Base-by-base conservation (phyloP, 2,329 filamentous ascomycete genomes). In the Fusarium nanum region DNA sequence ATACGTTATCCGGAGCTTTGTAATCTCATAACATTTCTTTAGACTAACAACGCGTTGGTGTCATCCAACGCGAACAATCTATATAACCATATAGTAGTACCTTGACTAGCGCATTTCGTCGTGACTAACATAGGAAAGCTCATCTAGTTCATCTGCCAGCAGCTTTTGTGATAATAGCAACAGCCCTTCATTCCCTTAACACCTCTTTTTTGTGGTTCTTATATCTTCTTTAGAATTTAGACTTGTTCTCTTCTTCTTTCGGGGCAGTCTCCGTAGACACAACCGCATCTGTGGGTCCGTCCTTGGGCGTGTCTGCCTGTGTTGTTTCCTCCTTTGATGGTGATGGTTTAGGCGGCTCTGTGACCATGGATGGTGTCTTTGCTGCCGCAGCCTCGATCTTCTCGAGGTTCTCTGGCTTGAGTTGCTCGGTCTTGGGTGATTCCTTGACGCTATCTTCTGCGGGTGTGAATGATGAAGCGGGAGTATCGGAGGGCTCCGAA, bases 101-200 rank as follows among this genome's bases (percentile, higher is more conserved):
- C 28, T 37, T n/a, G 2, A 23, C 23, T 41, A 42, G 37, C 28
- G 41, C 54, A 55, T 70, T 50, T 63, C 52, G 37, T 67, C 66
- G 57, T 69, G 25, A 53, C 49, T 4, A 53, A 71, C 59, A 71
- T 65, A 62, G n/a, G 27, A 68, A 69, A 65, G 25, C 56, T 71
- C 64, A 61, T 71, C 48, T 64, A 65, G 42, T 71, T 53, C 60
- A 25, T 69, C 49, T 48, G 37, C 32, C 64, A 66, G 56, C 68
- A 44, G 40, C 25, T 6, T 46, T 4, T 40, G 34, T 27, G 52
- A 49, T 61, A 56, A 50, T 53, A 56, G 44, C 55, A 41, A 66
- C 41, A 47, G 32, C 37, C 27, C 41, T 61, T 58, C 47, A 55
- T 42, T 44, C 37, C 37, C 20, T 12, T 20, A 45, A 46, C 42